Percentiles rank a stretch among this genome's conserved stretches.
Evolutionary conservation across 345 rosid genomes (phyloP).

Genomic region (Fremontodendron californicum): DNA sequence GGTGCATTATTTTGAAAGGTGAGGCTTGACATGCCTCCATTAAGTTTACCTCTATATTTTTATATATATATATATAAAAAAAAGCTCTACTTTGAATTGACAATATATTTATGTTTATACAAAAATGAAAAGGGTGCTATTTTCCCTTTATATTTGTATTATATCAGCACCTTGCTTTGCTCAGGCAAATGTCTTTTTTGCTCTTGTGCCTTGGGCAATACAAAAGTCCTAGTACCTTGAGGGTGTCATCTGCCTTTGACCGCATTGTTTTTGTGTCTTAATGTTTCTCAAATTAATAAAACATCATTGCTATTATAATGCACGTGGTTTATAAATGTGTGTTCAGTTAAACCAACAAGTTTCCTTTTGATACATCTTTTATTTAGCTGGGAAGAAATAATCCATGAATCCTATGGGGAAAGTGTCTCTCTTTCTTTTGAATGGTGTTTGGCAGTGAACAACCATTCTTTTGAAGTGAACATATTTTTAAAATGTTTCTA

Average conservation of each 20-base stretch:
- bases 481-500: constrained; percentile 8
- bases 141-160: neutral
- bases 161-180: neutral
- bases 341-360: neutral
- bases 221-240: neutral
- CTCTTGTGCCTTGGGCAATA: neutral
- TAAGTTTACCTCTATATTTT: neutral
- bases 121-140: neutral
- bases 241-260: neutral
- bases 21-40: neutral
- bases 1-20: neutral
- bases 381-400: neutral
- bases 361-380: neutral
- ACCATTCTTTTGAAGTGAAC: constrained; percentile 8
- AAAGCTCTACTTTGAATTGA: neutral
- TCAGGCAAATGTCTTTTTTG: neutral
- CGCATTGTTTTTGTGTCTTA: neutral
- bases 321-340: neutral
- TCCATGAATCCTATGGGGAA: neutral
- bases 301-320: neutral
- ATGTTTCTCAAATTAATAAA: neutral
- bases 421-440: neutral
- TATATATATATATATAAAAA: neutral
- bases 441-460: neutral
- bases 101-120: neutral